Base-by-base conservation (phyloP, 345 rosid genomes). In the Murraya koenigii region DNA sequence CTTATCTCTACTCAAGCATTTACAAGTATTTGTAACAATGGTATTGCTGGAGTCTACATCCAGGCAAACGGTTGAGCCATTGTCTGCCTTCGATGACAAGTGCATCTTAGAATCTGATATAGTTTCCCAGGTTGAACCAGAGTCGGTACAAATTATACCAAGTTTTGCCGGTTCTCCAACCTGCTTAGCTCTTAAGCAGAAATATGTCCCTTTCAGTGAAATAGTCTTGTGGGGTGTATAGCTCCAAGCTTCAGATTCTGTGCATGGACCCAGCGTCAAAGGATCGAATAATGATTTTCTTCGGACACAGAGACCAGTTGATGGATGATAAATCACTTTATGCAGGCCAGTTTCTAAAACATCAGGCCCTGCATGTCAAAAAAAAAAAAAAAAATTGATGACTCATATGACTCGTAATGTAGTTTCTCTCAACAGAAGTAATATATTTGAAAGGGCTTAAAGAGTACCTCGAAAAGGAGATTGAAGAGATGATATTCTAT, bases 61-160 rank as follows among this genome's bases (percentile, higher is more conserved):
- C 61, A 94, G 84, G 89, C 99, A 96, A 64, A 90, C 83, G 2
- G 81, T n/a, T 1, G 85, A 75, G 15, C 90, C 90, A 39, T 87
- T 75, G 30, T 78, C 65, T 62, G 85, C 71, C 33, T 54, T 84
- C 0, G 95, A 77, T 11, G 97, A 84, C 1, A 96, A 88, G 72
- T 92, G 98, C 97, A 96, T 87, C 74, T 83, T 86, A 2, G 99
- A 94, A 66, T 92, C 97, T 0, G 99, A 89, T 61, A 94, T 79
- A 1, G 61, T 68, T 11, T 86, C 86, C 99, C 99, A 97, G 76
- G 62, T 86, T 3, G 97, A 88, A 77, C 74, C 65, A 0, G 84
- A 17, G 6, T 66, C 88, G 0, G 85, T 58, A 82, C 98, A 94
- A 6, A 79, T 77, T 3, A 82, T 65, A 41, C 90, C 80, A 32